Base-by-base conservation (phyloP, 192 early-diverging fungal species). In the Dissophora ornata region DNA sequence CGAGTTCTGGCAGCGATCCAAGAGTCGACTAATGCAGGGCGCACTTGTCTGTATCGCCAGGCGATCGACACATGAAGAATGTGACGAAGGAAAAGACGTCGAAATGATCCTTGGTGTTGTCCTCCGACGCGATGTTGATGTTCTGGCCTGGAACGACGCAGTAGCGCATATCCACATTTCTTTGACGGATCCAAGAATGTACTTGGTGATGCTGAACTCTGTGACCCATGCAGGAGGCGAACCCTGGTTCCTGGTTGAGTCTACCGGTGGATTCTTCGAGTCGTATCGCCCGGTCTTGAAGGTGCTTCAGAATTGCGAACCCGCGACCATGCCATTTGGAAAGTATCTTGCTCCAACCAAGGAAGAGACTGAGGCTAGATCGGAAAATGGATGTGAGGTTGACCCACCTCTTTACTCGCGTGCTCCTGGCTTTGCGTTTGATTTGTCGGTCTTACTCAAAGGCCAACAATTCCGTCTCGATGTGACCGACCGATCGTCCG, bases 1-100 rank as follows among this genome's bases (percentile, higher is more conserved):
- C 1, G 47, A 85, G 11, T 87, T 80, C 59, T 87, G 85, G 86
- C 52, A 82, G 29, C 62, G 70, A n/a, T 67, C 70, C 32, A 71
- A 63, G 33, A 48, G 62, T 4, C 79, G 75, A 24, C 51, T 88
- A 19, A 82, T 81, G 71, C 57, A 63, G 34, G 85, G 85, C 11
- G 71, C 75, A 24, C 61, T 88, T 15, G 57, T 87, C 8, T 85
- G 84, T 34, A 32, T 86, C 12, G 56, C 66, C 13, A 62, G 78
- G 41, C 74, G 71, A 18, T n/a, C 38, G 13, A 33, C 21, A 12
- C n/a, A n/a, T 1, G 10, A 47, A 6, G 34, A 21, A 5, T 28
- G 12, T n/a, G 33, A 6, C 1, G 12, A 12, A 28, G 45, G 21
- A 18, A 34, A 24, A 8, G 49, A 51, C 22, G 18, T 81, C 22